Evolutionary conservation across 164 flowering plant species (phyloP), one percentile per base, ranked within the genome.

Genomic region (Cinnamomum micranthum): DNA sequence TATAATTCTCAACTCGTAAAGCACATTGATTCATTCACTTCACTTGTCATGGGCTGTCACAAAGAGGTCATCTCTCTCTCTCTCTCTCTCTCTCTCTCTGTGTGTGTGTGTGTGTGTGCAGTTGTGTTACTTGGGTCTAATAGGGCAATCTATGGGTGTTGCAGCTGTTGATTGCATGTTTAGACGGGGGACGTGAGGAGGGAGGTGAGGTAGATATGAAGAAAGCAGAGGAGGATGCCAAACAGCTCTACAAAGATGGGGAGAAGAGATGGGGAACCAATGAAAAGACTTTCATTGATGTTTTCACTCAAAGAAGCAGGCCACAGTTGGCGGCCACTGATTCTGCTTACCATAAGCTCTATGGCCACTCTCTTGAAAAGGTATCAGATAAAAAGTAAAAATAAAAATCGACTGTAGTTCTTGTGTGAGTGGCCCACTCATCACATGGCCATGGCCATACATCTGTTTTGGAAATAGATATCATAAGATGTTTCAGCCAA

Each of bases 1-100:
- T 87, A 58, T 77, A 78, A 85, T 55, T 41, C 71, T 69, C 74
- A 76, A 62, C 82, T 86, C 24, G 75, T 41, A 55, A 12, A 64
- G 6, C 41, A 73, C 52, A 73, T 73, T 28, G 35, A 65, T 47
- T 24, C 23, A 31, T 4, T 4, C 2, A 19, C 60, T 55, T 55
- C 60, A 4, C 60, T 3, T 15, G n/a, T 51, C 68, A 14, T 19
- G 9, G 69, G 69, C 20, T 4, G 47, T 65, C 59, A 63, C 69
- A 73, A 63, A 25, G 47, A 73, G 75, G 75, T 73, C 52, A 41
- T 35, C 58, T 35, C 68, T 73, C 58, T 62, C 22, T 35, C 59
- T 35, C 68, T n/a, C 60, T 55, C 60, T 55, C 60, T 9, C 9
- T 41, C 47, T 41, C 35, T 31, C 35, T 31, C 6, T 31, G 6